Evolutionary conservation across 352 stramenopile species (phyloP).

Genomic region (Poterioochromonas sp.): DNA sequence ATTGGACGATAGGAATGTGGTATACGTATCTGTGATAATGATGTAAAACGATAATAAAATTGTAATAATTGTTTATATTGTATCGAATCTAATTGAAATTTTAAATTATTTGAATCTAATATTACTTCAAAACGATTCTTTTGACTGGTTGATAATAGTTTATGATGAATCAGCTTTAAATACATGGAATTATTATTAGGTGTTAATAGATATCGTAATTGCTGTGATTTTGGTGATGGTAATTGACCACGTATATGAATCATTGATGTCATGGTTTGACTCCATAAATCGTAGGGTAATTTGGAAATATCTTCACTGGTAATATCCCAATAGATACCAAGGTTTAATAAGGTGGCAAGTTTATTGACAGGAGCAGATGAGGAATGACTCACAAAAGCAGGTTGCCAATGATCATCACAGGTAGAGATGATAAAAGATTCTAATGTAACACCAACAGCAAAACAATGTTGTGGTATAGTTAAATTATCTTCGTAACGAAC

Average conservation of each 20-base stretch:
- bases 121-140: neutral
- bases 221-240: neutral
- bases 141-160: neutral
- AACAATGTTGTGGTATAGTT: constrained; percentile 35
- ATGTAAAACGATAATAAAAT: neutral
- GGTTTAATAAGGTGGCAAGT: neutral
- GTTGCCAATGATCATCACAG: constrained; percentile 38
- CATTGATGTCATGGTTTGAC: neutral
- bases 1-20: neutral
- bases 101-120: neutral
- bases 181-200: constrained; percentile 1
- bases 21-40: neutral
- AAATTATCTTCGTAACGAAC: constrained; percentile 47
- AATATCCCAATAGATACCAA: constrained; percentile 17
- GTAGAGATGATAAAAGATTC: constrained; percentile 40
- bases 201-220: constrained; percentile 6
- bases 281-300: constrained; percentile 12
- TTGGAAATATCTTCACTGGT: neutral
- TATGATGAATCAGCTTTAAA: constrained; percentile 1
- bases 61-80: constrained; percentile 29
- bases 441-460: constrained; percentile 42
- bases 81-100: neutral
- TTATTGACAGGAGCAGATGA: constrained; percentile 1
- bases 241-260: neutral
- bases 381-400: neutral